Conservation (phyloP, 768 basidiomycete species). For the Amanita pallidorosea region DNA sequence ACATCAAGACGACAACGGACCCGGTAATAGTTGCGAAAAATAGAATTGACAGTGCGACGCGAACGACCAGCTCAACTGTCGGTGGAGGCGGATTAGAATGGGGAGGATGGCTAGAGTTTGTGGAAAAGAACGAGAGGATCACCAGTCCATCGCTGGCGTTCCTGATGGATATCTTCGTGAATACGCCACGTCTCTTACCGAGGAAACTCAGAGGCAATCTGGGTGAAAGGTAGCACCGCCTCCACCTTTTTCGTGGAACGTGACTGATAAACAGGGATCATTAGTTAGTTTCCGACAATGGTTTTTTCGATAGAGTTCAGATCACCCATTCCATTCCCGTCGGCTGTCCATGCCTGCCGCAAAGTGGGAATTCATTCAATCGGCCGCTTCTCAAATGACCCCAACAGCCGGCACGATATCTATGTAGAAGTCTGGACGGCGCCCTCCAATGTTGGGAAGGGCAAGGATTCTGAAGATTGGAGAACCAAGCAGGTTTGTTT, state of each 20-base stretch:
- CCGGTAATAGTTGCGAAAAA: conserved; percentile 28
- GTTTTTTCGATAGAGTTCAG: conserved; percentile 43
- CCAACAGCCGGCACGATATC: too few relatives aligned
- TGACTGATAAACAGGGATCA: not conserved
- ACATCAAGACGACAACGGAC: conserved; percentile 30
- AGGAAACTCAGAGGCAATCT: conserved; percentile 26
- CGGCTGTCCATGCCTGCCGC: too few relatives aligned
- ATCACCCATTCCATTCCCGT: too few relatives aligned
- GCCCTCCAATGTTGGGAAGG: too few relatives aligned
- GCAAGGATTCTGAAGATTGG: too few relatives aligned
- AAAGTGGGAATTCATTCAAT: too few relatives aligned
- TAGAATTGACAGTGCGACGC: conserved; percentile 20
- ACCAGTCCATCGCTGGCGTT: conserved; percentile 42
- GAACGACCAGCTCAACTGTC: conserved; percentile 26
- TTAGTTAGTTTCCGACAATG: conserved; percentile 54
- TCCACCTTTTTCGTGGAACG: not conserved
- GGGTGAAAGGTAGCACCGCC: conserved; percentile 17
- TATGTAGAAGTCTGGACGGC: too few relatives aligned
- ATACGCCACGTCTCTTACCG: conserved; percentile 37
- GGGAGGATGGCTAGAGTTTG: conserved; percentile 48
- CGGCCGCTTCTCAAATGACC: too few relatives aligned
- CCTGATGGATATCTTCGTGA: conserved; percentile 43
- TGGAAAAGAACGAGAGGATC: conserved; percentile 29
- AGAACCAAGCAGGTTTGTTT: too few relatives aligned
- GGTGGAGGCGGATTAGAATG: conserved; percentile 47